Percentiles rank a stretch among this genome's conserved stretches.
Evolutionary conservation across 495 filamentous ascomycete species (phyloP).

Genomic region (Daldinia grandis): DNA sequence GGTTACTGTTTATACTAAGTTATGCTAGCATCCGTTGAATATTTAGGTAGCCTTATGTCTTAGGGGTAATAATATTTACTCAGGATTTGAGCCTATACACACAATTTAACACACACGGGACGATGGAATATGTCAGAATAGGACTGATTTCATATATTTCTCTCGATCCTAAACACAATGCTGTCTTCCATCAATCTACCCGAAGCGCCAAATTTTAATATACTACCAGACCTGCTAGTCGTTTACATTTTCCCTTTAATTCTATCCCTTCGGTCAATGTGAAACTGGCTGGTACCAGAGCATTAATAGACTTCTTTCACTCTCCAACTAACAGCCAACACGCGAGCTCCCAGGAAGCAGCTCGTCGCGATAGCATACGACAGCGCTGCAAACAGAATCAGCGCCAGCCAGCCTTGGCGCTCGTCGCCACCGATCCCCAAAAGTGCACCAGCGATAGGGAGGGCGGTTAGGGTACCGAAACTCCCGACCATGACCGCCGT

Average conservation of each 20-base stretch:
- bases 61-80: neutral
- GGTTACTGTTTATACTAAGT: too few species aligned
- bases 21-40: too few species aligned
- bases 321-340: conserved; percentile 74
- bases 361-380: conserved; percentile 68
- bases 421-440: conserved; percentile 50
- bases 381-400: conserved; percentile 73
- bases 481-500: conserved; percentile 90
- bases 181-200: neutral
- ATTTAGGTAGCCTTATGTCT: neutral
- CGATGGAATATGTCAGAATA: neutral
- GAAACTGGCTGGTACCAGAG: too few species aligned
- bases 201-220: neutral
- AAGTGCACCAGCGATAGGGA: conserved; percentile 86
- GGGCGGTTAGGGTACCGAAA: conserved; percentile 85
- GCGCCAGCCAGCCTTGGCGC: conserved; percentile 64
- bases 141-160: neutral
- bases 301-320: conserved; percentile 57
- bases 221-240: neutral
- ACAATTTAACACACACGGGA: neutral
- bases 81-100: neutral
- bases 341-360: conserved; percentile 70
- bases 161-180: neutral
- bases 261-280: neutral
- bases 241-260: neutral